phyloP scores from a whole-genome alignment of 805 yeast genomes.

The Grigorovia jiainica region DNA sequence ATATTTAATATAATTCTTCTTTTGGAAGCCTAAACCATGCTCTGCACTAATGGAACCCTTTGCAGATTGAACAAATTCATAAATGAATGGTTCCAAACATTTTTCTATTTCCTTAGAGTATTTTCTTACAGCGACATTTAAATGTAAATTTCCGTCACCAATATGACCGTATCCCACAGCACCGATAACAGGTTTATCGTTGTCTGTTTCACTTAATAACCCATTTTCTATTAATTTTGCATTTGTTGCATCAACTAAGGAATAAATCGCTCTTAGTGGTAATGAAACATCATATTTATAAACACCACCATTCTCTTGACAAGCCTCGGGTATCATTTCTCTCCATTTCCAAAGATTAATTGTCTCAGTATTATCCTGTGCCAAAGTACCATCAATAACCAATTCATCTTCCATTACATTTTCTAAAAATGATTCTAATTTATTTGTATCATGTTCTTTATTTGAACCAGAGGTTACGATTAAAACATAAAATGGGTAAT shows the following conservation, averaged over 20 bases:
- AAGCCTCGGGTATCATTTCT: constrained; percentile 86
- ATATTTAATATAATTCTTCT: constrained; percentile 81
- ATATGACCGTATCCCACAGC: constrained; percentile 97
- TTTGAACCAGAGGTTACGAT: constrained; percentile 96
- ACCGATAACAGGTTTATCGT: constrained; percentile 60
- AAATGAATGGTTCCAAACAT: constrained; percentile 85
- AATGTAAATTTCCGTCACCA: constrained; percentile 94
- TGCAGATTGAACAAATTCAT: constrained; percentile 66
- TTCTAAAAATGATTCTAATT: constrained; percentile 78
- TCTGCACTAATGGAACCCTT: constrained; percentile 93
- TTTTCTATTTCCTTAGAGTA: constrained; percentile 73
- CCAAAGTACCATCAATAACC: constrained; percentile 89
- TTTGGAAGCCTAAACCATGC: constrained; percentile 96
- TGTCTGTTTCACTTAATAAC: constrained; percentile 40
- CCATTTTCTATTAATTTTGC: constrained; percentile 46
- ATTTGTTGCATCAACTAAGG: constrained; percentile 71
- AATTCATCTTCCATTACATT: constrained; percentile 72
- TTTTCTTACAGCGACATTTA: constrained; percentile 82
- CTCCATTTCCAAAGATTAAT: constrained; percentile 89
- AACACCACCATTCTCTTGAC: constrained; percentile 81
- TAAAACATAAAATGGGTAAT: constrained; percentile 79
- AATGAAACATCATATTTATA: constrained; percentile 94
- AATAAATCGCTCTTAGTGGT: constrained; percentile 74
- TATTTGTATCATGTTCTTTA: constrained; percentile 86
- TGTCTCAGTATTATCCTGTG: constrained; percentile 88